phyloP scores from a whole-genome alignment of 371 early-diverging fungal genomes.

The Mortierella sp. region DNA sequence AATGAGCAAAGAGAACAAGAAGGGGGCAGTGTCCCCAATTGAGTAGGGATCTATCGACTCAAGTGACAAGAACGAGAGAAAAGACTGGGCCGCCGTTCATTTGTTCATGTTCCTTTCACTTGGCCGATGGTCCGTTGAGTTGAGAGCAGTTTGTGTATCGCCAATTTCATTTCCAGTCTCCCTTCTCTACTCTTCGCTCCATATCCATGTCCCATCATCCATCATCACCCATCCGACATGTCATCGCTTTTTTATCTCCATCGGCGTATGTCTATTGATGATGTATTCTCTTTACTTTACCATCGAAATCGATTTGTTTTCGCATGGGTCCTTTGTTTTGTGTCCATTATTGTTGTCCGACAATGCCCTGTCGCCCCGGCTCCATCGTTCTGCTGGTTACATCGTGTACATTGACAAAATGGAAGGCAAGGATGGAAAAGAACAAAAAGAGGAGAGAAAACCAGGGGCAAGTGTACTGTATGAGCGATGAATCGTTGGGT shows the following conservation, averaged over 20 bases:
- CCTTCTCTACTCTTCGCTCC: background rate
- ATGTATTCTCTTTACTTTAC: background rate
- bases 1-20: background rate
- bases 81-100: background rate
- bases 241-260: background rate
- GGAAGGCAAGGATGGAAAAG: background rate
- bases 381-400: no score
- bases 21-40: background rate
- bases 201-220: background rate
- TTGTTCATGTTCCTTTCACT: background rate
- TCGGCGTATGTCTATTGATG: background rate
- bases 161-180: background rate
- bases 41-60: background rate
- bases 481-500: background rate
- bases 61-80: background rate
- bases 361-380: no score
- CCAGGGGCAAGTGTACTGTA: background rate
- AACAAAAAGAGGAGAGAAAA: background rate
- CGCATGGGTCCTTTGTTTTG: background rate
- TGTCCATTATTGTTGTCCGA: background rate
- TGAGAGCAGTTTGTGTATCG: conserved; percentile 1
- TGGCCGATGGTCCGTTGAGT: background rate
- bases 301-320: background rate
- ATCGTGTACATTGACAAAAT: background rate
- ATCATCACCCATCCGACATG: background rate